These are phyloP conservation scores for slime mould (Dictyostelium discoideum) DNA, from an alignment of 78 protist genomes.

Conservation along the genomic window dicty_2.7 NC_007088.5:5797501-5798000, in stretches of 20 bases:
- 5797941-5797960: slow-evolving; percentile 5
- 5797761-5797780: slow-evolving; percentile 48
- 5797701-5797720: slow-evolving; percentile 24
- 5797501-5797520: slow-evolving; percentile 51
- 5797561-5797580: slow-evolving; percentile 94
- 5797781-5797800: slow-evolving; percentile 15
- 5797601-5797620: slow-evolving; percentile 22
- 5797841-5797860: slow-evolving; percentile 67
- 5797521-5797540: slow-evolving; percentile 30
- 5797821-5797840: slow-evolving; percentile 91
- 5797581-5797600: slow-evolving; percentile 95
- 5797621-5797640: slow-evolving; percentile 86
- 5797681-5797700: slow-evolving; percentile 79
- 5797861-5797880: background rate
- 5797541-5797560: slow-evolving; percentile 85
- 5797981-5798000: background rate
- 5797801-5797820: slow-evolving; percentile 82
- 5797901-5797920: slow-evolving; percentile 28
- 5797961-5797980: background rate
- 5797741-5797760: slow-evolving; percentile 13
- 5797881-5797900: background rate
- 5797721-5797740: slow-evolving; percentile 46
- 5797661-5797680: slow-evolving; percentile 94
- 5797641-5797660: slow-evolving; percentile 90
- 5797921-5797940: slow-evolving; percentile 82